A percentile compares a stretch with the other conserved stretches of the same genome.
These are phyloP conservation scores for Psilocybe tampanensis DNA, from an alignment of 768 basidiomycete species.

Conservation along the genomic window DNA sequence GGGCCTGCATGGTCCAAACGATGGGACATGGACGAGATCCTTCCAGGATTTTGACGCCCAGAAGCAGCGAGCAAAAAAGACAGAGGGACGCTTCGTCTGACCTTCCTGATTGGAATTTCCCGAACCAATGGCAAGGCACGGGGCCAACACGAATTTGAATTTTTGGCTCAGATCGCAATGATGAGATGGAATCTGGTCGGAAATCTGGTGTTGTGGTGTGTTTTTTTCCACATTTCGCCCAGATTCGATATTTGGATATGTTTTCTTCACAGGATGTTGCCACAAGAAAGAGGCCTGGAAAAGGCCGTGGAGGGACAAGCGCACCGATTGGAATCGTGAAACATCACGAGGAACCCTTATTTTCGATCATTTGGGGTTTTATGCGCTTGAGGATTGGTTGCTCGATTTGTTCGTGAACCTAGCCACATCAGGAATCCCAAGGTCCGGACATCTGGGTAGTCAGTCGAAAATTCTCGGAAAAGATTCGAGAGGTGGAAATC, in stretches of 20 bases:
- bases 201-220: neutral
- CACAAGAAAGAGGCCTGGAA: slow-evolving; percentile 33
- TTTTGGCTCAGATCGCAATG: slow-evolving; percentile 11
- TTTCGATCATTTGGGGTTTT: slow-evolving; percentile 35
- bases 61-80: neutral
- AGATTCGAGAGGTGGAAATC: slow-evolving; percentile 47
- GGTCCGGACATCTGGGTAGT: slow-evolving; percentile 45
- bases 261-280: slow-evolving; percentile 23
- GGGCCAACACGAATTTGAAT: slow-evolving; percentile 4
- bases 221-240: slow-evolving; percentile 33
- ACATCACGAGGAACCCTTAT: slow-evolving; percentile 34
- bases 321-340: slow-evolving; percentile 26
- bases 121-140: slow-evolving; percentile 13
- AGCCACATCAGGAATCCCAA: slow-evolving; percentile 52
- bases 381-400: slow-evolving; percentile 34
- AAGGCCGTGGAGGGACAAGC: slow-evolving; percentile 29
- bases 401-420: slow-evolving; percentile 40
- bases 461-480: slow-evolving; percentile 43
- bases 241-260: slow-evolving; percentile 26
- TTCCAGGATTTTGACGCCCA: slow-evolving; percentile 18
- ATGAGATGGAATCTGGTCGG: slow-evolving; percentile 2
- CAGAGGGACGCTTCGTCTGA: neutral
- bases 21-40: neutral
- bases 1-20: neutral
- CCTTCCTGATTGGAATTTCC: slow-evolving; percentile 10